phyloP scores from a whole-genome alignment of 2,329 filamentous ascomycete genomes.

The Diplodia intermedia region DNA sequence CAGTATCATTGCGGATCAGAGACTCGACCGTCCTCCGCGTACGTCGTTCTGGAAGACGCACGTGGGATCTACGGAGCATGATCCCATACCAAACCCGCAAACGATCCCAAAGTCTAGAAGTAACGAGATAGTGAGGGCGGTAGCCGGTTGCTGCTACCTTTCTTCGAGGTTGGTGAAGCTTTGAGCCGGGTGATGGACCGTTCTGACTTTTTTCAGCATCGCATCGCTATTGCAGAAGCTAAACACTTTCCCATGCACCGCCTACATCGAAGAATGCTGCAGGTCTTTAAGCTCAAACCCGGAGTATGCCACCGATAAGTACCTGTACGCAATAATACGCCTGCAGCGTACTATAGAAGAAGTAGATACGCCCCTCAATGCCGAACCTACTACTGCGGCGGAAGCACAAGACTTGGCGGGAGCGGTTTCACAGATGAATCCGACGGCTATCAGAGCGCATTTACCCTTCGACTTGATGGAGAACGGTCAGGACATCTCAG shows the following conservation, averaged over 20 bases:
- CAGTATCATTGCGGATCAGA: conserved; percentile 42
- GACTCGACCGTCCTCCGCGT: conserved; percentile 37
- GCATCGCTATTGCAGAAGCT: conserved; percentile 45
- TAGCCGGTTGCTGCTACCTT: conserved; percentile 13
- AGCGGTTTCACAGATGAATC: conserved; percentile 36
- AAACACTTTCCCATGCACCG: conserved; percentile 46
- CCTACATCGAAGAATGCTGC: conserved; percentile 49
- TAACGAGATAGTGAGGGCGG: not conserved
- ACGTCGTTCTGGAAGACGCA: conserved; percentile 36
- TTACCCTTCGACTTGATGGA: not conserved
- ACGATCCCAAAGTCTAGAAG: not conserved
- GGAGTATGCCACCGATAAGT: conserved; percentile 46
- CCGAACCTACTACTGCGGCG: conserved; percentile 10
- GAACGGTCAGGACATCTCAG: not conserved
- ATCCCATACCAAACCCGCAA: not conserved
- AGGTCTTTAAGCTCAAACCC: conserved; percentile 43
- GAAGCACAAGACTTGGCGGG: not conserved
- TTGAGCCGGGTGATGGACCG: not conserved
- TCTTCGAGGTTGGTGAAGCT: not conserved
- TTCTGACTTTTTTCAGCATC: not conserved
- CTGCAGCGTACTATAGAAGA: conserved; percentile 46
- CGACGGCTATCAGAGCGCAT: not conserved
- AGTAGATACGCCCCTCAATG: conserved; percentile 35
- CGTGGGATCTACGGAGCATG: conserved; percentile 4
- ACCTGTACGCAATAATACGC: conserved; percentile 47